Conservation (phyloP, 2,329 filamentous ascomycete species). For the Apiospora kogelbergensis region DNA sequence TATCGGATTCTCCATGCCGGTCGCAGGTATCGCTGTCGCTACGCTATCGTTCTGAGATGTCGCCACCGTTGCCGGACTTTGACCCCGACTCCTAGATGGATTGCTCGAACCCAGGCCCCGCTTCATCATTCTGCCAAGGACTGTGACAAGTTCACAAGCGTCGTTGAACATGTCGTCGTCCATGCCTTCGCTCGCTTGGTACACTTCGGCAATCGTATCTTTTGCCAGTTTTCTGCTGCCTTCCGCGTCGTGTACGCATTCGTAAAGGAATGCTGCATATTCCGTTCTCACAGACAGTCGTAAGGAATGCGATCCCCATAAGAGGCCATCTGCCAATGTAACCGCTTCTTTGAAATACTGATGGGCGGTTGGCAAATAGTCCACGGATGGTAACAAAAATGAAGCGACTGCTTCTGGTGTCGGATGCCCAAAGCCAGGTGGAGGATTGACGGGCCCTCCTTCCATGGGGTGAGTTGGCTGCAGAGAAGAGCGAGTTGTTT, state of each 20-base stretch:
- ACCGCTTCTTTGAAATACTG: constrained; percentile 79
- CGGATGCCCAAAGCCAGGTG: constrained; percentile 51
- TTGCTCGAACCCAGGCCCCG: constrained; percentile 53
- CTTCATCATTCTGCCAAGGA: constrained; percentile 86
- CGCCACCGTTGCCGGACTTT: constrained; percentile 18
- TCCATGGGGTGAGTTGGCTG: constrained; percentile 52
- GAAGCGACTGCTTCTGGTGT: constrained; percentile 53
- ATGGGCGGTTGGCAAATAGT: constrained; percentile 83
- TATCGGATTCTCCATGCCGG: constrained; percentile 25
- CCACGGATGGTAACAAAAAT: constrained; percentile 74
- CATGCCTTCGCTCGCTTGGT: constrained; percentile 87
- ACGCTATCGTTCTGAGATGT: constrained; percentile 21
- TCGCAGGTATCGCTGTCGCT: constrained; percentile 20
- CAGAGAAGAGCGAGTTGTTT: constrained; percentile 43
- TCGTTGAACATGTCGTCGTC: constrained; percentile 95
- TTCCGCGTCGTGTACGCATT: constrained; percentile 82
- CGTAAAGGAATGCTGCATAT: constrained; percentile 89
- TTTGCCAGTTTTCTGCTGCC: constrained; percentile 76
- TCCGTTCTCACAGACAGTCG: constrained; percentile 89
- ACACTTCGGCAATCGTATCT: constrained; percentile 84
- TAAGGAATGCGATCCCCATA: constrained; percentile 87
- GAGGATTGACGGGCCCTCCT: constrained; percentile 57
- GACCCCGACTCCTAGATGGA: constrained; percentile 15
- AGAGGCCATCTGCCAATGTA: constrained; percentile 68
- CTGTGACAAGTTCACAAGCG: constrained; percentile 82